Evolutionary conservation across 1,139 yeast species (phyloP).

Genomic region (Kodamaea suecica): DNA sequence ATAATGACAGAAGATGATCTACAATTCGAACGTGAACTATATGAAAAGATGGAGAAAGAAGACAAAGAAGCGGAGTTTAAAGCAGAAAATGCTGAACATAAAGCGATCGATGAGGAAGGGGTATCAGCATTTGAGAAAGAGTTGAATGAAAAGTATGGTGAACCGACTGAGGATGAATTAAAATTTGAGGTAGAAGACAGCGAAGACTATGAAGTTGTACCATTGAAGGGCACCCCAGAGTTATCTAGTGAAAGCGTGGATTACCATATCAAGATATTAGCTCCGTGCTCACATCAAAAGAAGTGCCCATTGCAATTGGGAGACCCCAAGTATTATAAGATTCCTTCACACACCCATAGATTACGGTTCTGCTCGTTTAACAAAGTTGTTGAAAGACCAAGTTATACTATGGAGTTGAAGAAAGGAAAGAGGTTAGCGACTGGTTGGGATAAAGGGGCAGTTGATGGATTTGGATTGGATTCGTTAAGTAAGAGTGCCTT

Average conservation of each 20-base stretch:
- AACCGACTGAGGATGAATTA: conserved; percentile 41
- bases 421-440: conserved; percentile 74
- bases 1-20: conserved; percentile 35
- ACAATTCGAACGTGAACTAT: conserved; percentile 30
- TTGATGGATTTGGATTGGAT: conserved; percentile 51
- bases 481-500: conserved; percentile 24
- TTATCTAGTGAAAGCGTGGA: conserved; percentile 30
- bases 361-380: conserved; percentile 75
- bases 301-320: conserved; percentile 83
- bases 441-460: conserved; percentile 60
- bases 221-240: conserved; percentile 14
- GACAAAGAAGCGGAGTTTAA: conserved; percentile 15
- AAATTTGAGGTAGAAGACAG: conserved; percentile 47
- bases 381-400: conserved; percentile 73
- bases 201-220: conserved; percentile 39
- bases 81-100: conserved; percentile 12
- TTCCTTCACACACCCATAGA: conserved; percentile 58
- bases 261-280: conserved; percentile 62
- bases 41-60: conserved; percentile 15
- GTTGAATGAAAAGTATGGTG: conserved; percentile 39
- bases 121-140: conserved; percentile 31
- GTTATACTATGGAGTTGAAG: conserved; percentile 73
- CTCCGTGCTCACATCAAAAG: conserved; percentile 90
- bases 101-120: not conserved
- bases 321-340: conserved; percentile 63